phyloP scores from a whole-genome alignment of 495 filamentous ascomycete genomes.

The Pyrenopolyporus hunteri region DNA sequence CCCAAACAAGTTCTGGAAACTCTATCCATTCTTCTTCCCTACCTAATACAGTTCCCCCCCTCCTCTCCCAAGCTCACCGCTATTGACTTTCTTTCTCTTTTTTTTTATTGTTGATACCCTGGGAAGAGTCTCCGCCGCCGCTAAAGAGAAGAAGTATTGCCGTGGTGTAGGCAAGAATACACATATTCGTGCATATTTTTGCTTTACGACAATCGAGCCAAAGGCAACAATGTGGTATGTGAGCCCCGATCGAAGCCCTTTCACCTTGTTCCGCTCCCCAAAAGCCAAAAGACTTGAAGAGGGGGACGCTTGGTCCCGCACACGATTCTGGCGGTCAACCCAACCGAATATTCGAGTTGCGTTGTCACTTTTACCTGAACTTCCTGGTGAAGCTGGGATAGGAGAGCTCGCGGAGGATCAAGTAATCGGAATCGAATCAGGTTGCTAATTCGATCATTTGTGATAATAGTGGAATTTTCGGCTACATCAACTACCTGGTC shows the following conservation, averaged over 20 bases:
- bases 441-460: conserved; percentile 34
- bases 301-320: neutral
- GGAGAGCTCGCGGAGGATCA: neutral
- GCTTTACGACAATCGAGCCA: conserved; percentile 19
- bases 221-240: conserved; percentile 39
- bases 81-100: conserved; percentile 26
- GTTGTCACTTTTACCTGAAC: neutral
- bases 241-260: conserved; percentile 7
- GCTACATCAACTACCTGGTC: conserved; percentile 90
- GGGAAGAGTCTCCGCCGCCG: neutral
- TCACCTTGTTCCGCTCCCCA: neutral
- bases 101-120: conserved; percentile 29
- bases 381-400: neutral
- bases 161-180: conserved; percentile 16
- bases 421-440: conserved; percentile 6
- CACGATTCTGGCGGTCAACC: neutral
- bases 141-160: conserved; percentile 12
- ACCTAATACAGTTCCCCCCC: conserved; percentile 7
- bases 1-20: conserved; percentile 30
- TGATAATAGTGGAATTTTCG: conserved; percentile 92
- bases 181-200: conserved; percentile 8
- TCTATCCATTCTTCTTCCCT: conserved; percentile 30
- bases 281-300: neutral
- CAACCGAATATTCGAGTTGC: conserved; percentile 1
- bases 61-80: conserved; percentile 43